Evolutionary conservation across 345 rosid genomes (phyloP), one percentile per base, ranked within the genome.

Genomic region (Euclidium syriacum): DNA sequence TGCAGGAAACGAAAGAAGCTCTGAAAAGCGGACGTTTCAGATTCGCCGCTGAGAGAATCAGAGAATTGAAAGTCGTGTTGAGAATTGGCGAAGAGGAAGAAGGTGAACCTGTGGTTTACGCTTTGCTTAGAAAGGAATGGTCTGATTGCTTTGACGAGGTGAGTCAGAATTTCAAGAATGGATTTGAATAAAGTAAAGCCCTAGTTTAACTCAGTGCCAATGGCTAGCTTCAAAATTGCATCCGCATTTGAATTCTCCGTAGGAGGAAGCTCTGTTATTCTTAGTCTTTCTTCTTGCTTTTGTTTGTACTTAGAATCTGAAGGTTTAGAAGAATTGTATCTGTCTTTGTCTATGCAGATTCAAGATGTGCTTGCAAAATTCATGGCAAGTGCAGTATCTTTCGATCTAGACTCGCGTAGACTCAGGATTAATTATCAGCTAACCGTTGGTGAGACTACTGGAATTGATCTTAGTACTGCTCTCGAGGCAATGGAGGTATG

Each of bases 401-500:
- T 85, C 17, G 90, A 87, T 71, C 79, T 57, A 26, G 88, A 81
- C 18, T 51, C 83, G 27, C 43, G 70, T 54, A 72, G 62, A 57
- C 68, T 87, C 36, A 62, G 61, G 58, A 90, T 94, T 70, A 83
- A 65, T 64, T 81, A 81, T 79, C 58, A 42, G 59, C 62, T 78
- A 43, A 68, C 70, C 64, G 56, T 75, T 46, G 79, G 78, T 56
- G 85, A 83, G 70, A 70, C 65, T 68, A 67, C 73, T 42, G 80
- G 76, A 58, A 75, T 87, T 44, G 80, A 76, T 41, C 89, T 90
- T 65, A 75, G 24, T 43, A 73, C 79, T 7, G 87, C 83, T 68
- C 63, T 94, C 33, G 88, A 83, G 61, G 89, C 97, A 54, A 77
- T 94, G 90, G 96, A 90, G 77, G 99, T 90, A 71, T 81, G 85